Evolutionary conservation across 495 filamentous ascomycete genomes (phyloP).

Genomic region (Polyplosphaeria fusca): DNA sequence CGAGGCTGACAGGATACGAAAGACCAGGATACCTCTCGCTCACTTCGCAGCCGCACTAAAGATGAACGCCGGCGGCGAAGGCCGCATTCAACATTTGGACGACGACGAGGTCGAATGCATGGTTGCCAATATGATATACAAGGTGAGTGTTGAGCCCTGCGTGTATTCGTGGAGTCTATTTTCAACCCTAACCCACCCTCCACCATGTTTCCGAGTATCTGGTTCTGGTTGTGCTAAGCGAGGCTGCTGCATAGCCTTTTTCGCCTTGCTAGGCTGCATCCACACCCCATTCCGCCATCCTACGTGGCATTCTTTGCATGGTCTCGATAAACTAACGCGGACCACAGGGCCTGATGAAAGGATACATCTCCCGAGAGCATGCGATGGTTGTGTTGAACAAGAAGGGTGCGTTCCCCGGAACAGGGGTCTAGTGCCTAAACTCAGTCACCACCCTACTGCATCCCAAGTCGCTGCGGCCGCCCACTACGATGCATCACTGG

Average conservation of each 20-base stretch:
- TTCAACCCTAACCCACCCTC: slow-evolving; percentile 30
- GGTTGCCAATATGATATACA: slow-evolving; percentile 93
- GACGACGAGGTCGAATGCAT: slow-evolving; percentile 94
- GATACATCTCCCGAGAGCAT: slow-evolving; percentile 88
- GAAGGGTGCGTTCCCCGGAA: slow-evolving; percentile 90
- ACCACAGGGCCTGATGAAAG: slow-evolving; percentile 84
- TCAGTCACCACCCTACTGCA: slow-evolving; percentile 12
- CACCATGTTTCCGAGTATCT: slow-evolving; percentile 15
- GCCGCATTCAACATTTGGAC: slow-evolving; percentile 62
- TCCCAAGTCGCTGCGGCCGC: slow-evolving; percentile 2
- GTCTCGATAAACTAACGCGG: slow-evolving; percentile 12
- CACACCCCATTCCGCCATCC: background rate
- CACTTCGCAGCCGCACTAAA: slow-evolving; percentile 71
- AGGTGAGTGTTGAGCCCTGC: slow-evolving; percentile 55
- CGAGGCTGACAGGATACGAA: slow-evolving; percentile 50
- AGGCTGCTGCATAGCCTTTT: background rate
- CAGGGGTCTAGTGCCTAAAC: slow-evolving; percentile 60
- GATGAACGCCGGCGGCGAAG: slow-evolving; percentile 44
- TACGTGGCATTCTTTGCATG: slow-evolving; percentile 5
- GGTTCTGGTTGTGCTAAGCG: background rate
- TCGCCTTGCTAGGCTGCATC: slow-evolving; percentile 12
- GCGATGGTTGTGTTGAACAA: slow-evolving; percentile 90
- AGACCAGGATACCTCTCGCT: slow-evolving; percentile 73
- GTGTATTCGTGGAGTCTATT: slow-evolving; percentile 15
- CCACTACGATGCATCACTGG: slow-evolving; percentile 2